Percentiles rank a stretch among this genome's conserved stretches.
phyloP scores from a whole-genome alignment of 2,329 filamentous ascomycete genomes.

The Colletotrichum orbiculare region DNA sequence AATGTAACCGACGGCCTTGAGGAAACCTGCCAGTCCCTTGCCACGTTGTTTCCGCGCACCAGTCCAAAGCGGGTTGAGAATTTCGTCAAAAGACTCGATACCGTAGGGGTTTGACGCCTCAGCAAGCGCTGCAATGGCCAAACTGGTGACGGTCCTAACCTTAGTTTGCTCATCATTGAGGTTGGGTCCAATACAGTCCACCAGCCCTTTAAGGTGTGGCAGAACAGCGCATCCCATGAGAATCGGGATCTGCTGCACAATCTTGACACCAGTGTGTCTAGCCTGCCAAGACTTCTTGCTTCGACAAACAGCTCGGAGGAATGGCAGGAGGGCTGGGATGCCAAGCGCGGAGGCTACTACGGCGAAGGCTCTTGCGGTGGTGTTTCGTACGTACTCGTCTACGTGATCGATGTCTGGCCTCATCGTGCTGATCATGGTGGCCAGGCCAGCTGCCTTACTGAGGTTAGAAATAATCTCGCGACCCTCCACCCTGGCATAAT shows the following conservation, averaged over 20 bases:
- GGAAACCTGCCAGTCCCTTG: constrained; percentile 93
- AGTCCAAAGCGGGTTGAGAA: constrained; percentile 96
- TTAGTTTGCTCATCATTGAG: constrained; percentile 98
- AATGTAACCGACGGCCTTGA: constrained; percentile 98
- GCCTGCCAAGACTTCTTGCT: constrained; percentile 99
- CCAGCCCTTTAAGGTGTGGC: constrained; percentile 93
- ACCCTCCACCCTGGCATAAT: constrained; percentile 97
- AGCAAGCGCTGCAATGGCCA: constrained; percentile 93
- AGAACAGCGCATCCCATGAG: constrained; percentile 98
- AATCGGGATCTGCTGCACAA: constrained; percentile 98
- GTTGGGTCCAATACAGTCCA: constrained; percentile 96
- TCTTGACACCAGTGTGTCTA: constrained; percentile 97
- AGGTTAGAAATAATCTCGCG: constrained; percentile 99
- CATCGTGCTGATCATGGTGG: constrained; percentile 99
- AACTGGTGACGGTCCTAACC: constrained; percentile 93
- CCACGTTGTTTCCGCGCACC: constrained; percentile 95
- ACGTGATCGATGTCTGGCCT: constrained; percentile 98
- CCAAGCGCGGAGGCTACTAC: constrained; percentile 96
- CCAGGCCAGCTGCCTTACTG: constrained; percentile 93
- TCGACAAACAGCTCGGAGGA: constrained; percentile 93
- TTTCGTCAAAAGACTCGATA: constrained; percentile 99
- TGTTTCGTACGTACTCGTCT: constrained; percentile 98
- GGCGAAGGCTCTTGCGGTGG: constrained; percentile 94
- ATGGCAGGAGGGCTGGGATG: constrained; percentile 93
- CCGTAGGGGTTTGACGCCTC: constrained; percentile 98